These are phyloP conservation scores for Hordeum marinum DNA, from an alignment of 176 grass and related monocot species.

Conservation along the genomic window DNA sequence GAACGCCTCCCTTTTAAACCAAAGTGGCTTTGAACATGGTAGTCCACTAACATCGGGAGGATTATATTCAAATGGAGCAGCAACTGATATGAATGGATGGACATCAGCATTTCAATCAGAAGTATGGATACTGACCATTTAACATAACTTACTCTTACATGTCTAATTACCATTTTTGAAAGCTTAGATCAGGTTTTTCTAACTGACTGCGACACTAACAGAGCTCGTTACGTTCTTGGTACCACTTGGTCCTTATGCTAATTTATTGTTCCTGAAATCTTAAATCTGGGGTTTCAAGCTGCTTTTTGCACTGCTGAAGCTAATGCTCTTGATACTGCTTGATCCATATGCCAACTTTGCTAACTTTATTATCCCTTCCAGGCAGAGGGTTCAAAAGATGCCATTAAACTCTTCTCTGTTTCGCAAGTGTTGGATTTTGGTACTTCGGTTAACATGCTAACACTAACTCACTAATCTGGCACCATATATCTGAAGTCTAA, in stretches of 20 bases:
- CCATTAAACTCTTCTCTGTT: conserved; percentile 18
- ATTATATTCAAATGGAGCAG: conserved; percentile 73
- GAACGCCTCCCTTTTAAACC: conserved; percentile 79
- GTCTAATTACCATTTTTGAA: conserved; percentile 60
- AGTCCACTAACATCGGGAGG: conserved; percentile 97
- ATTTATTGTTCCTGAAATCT: conserved; percentile 39
- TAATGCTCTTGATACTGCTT: conserved; percentile 21
- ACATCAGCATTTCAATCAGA: conserved; percentile 91
- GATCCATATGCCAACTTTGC: conserved; percentile 36
- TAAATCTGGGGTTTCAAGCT: conserved; percentile 53
- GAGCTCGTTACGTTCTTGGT: conserved; percentile 14
- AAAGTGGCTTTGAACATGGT: conserved; percentile 98
- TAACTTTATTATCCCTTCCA: conserved; percentile 36
- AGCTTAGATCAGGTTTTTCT: conserved; percentile 56
- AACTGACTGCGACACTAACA: conserved; percentile 47
- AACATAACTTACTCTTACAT: conserved; percentile 82
- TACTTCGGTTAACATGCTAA: conserved; percentile 38
- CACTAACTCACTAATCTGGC: conserved; percentile 34
- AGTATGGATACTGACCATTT: conserved; percentile 99
- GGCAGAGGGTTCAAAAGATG: conserved; percentile 37
- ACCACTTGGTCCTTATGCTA: conserved; percentile 34
- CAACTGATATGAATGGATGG: conserved; percentile 83
- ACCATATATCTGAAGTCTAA: not conserved
- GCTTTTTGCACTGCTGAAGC: conserved; percentile 34
- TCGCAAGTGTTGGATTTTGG: conserved; percentile 37